A percentile compares a stretch with the other conserved stretches of the same genome.
These are phyloP conservation scores for Ophiostoma quercus DNA, from an alignment of 2,329 filamentous ascomycete species.

Conservation along the genomic window DNA sequence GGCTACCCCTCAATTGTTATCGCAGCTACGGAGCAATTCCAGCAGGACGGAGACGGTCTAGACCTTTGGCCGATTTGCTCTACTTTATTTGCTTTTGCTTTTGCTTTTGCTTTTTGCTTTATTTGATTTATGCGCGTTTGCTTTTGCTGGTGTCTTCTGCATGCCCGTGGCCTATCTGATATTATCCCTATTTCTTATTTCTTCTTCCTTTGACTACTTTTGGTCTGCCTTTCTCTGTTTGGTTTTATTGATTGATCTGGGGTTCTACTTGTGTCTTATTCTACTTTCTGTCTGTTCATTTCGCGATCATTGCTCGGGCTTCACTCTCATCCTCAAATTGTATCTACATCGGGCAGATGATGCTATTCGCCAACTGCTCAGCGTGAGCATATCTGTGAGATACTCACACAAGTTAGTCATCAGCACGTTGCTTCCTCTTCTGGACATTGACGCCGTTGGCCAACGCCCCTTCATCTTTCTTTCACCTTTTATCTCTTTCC, in stretches of 20 bases:
- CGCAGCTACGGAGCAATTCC: constrained; percentile 21
- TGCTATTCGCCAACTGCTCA: not conserved
- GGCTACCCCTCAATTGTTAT: constrained; percentile 26
- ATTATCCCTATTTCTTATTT: not conserved
- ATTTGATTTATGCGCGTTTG: not conserved
- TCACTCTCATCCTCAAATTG: not conserved
- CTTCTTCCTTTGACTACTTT: not conserved
- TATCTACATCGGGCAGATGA: not conserved
- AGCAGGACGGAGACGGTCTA: constrained; percentile 24
- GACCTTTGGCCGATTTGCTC: constrained; percentile 20
- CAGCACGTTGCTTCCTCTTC: not conserved
- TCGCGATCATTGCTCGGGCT: not conserved
- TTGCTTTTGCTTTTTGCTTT: constrained; percentile 16
- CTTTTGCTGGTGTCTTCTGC: not conserved
- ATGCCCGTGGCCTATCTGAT: constrained; percentile 14
- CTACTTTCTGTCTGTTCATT: not conserved
- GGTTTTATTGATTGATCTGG: constrained; percentile 3
- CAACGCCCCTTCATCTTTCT: not conserved
- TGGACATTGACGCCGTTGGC: not conserved
- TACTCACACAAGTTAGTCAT: not conserved
- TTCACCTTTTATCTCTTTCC: not conserved
- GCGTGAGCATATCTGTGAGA: not conserved
- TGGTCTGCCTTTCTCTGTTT: not conserved
- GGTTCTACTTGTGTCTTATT: not conserved
- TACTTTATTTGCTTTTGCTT: constrained; percentile 20